Evolutionary conservation across 2,329 filamentous ascomycete species (phyloP).

Genomic region (Pezicula rhizophila): DNA sequence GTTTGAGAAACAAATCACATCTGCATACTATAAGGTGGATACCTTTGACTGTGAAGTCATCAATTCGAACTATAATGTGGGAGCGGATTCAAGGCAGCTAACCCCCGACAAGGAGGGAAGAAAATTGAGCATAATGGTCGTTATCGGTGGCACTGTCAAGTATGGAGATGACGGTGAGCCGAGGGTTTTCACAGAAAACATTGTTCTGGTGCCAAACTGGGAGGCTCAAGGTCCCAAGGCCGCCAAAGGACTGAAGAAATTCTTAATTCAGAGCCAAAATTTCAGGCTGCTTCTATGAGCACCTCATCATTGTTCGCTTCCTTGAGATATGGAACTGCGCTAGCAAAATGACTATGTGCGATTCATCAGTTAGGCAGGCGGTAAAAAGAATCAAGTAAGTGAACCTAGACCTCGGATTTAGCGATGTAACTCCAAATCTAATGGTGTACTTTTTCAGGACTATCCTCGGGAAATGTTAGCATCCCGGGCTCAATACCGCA

Average conservation of each 20-base stretch:
- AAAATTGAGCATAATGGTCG: slow-evolving; percentile 66
- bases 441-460: too few species aligned
- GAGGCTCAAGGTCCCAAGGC: slow-evolving; percentile 49
- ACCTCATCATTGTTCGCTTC: background rate
- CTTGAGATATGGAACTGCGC: too few species aligned
- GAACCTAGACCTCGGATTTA: too few species aligned
- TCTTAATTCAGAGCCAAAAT: slow-evolving; percentile 67
- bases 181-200: slow-evolving; percentile 71
- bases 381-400: too few species aligned
- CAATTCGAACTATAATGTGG: slow-evolving; percentile 59
- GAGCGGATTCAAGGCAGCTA: slow-evolving; percentile 42
- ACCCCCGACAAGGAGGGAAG: slow-evolving; percentile 42
- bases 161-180: slow-evolving; percentile 48
- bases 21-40: slow-evolving; percentile 65
- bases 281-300: slow-evolving; percentile 43
- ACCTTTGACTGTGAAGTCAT: slow-evolving; percentile 73
- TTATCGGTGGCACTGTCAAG: slow-evolving; percentile 66
- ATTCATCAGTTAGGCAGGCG: too few species aligned
- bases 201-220: slow-evolving; percentile 76
- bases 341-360: too few species aligned
- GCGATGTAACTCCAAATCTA: too few species aligned
- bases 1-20: slow-evolving; percentile 57
- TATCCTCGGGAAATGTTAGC: too few species aligned
- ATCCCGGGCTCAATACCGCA: too few species aligned
- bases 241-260: slow-evolving; percentile 47